Evolutionary conservation across 164 flowering plant genomes (phyloP), one percentile per base, ranked within the genome.

Genomic region (Cinnamomum micranthum): DNA sequence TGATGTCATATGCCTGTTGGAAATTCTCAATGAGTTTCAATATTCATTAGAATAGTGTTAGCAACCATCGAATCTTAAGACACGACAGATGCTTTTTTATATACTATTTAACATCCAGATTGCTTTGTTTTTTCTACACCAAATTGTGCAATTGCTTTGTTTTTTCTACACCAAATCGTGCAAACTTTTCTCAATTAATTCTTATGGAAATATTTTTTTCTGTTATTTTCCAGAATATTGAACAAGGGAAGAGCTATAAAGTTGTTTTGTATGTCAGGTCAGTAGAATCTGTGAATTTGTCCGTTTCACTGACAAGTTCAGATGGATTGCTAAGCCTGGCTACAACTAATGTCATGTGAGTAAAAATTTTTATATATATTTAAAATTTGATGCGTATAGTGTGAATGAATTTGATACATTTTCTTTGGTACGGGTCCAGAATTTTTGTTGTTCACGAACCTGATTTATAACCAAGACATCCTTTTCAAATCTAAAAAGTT

Each of bases 191-290:
- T 55, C 15, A 20, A 14, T 15, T 15, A 14, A 4, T 55, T 15
- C 60, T 55, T 55, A 17, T 17, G 60, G 20, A 15, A 55, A 55
- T 14, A 20, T 55, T 55, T 55, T 55, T 19, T 68, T 28, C 71
- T 51, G 13, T 52, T 68, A 76, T 74, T 23, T 22, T 73, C 79
- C 91, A 93, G 99, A 92, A 93, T 78, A 91, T 95, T 77, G 97
- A 92, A 81, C 77, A 90, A 79, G 97, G 96, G 77, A 91, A 95
- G 87, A 82, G 76, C 69, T 95, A 93, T 79, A 92, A 87, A 80
- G 84, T 93, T 73, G 85, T 88, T 51, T 62, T 92, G 62, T 85
- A 89, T 82, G 82, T 88, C n/a, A 92, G 87, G 69, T 90, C 99
- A 70, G 65, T 63, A 0, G 88, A 80, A 60, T 69, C 95, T 33